Percentiles rank a stretch among this genome's conserved stretches.
Evolutionary conservation across 208 protist species (phyloP).

Genomic region (Trichomonas vaginalis): DNA sequence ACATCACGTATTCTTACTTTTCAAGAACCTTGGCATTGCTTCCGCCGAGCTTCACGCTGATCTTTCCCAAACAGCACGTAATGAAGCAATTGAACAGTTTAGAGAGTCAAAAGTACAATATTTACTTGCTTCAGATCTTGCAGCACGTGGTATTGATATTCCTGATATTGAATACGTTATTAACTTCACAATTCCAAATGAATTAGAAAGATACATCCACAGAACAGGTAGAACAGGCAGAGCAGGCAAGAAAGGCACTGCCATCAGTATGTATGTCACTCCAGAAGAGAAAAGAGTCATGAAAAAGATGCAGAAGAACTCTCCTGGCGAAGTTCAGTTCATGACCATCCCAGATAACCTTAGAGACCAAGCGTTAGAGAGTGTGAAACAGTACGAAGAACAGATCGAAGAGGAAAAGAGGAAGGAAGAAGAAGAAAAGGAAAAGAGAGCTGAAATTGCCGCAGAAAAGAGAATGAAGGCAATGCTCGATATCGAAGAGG

Average conservation of each 20-base stretch:
- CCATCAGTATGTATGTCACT: slow-evolving; percentile 34
- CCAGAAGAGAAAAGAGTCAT: not conserved
- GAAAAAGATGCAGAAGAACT: not conserved
- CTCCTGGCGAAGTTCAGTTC: not conserved
- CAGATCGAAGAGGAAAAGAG: not conserved
- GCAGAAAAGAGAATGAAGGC: not conserved
- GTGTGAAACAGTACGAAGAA: not conserved
- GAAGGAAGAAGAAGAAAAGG: slow-evolving; percentile 4
- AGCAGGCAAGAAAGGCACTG: slow-evolving; percentile 47
- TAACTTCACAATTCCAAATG: slow-evolving; percentile 57
- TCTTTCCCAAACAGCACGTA: not conserved
- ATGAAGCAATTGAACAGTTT: not conserved
- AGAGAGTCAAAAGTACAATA: not conserved
- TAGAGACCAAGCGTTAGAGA: not conserved
- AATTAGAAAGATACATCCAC: slow-evolving; percentile 74
- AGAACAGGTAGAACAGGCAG: slow-evolving; percentile 69
- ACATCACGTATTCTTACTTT: slow-evolving; percentile 58
- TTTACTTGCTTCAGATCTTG: slow-evolving; percentile 40
- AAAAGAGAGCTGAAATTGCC: not conserved
- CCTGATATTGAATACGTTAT: slow-evolving; percentile 51
- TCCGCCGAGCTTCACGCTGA: slow-evolving; percentile 9
- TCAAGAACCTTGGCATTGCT: not conserved
- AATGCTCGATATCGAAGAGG: slow-evolving; percentile 5
- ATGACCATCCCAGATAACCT: not conserved
- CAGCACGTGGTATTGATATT: slow-evolving; percentile 47